Percentiles rank a stretch among this genome's conserved stretches.
phyloP scores from a whole-genome alignment of 352 stramenopile species.

The Pythium grandisporangium region DNA sequence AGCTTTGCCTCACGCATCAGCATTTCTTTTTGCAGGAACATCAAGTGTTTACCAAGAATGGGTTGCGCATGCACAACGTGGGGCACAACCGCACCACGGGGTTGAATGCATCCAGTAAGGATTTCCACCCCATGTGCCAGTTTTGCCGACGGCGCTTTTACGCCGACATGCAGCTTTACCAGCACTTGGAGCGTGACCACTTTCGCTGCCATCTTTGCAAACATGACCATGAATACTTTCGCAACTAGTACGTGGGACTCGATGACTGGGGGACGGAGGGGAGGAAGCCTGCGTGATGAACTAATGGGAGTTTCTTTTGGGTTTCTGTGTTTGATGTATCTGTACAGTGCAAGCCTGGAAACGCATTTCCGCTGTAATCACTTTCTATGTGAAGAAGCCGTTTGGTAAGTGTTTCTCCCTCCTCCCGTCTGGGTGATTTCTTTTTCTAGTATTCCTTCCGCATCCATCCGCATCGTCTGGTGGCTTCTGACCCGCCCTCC shows the following conservation, averaged over 20 bases:
- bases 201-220: constrained; percentile 89
- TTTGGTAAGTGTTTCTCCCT: constrained; percentile 32
- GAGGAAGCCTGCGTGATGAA: no score
- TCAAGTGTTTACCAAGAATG: constrained; percentile 65
- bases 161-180: constrained; percentile 74
- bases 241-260: constrained; percentile 72
- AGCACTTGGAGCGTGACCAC: constrained; percentile 84
- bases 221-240: constrained; percentile 81
- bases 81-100: constrained; percentile 29
- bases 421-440: no score
- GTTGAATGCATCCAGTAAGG: constrained; percentile 47
- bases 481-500: no score
- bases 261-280: no score
- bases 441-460: no score
- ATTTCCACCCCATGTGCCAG: constrained; percentile 84
- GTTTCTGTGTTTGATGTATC: constrained; percentile 1
- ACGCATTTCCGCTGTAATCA: constrained; percentile 80
- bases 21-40: constrained; percentile 80
- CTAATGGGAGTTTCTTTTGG: no score
- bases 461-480: no score
- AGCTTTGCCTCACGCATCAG: constrained; percentile 65
- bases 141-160: constrained; percentile 87
- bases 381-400: constrained; percentile 74
- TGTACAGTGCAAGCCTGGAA: constrained; percentile 68
- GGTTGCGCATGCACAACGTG: constrained; percentile 57